Evolutionary conservation across 2,329 filamentous ascomycete genomes (phyloP).

Genomic region (Fusarium sp.): DNA sequence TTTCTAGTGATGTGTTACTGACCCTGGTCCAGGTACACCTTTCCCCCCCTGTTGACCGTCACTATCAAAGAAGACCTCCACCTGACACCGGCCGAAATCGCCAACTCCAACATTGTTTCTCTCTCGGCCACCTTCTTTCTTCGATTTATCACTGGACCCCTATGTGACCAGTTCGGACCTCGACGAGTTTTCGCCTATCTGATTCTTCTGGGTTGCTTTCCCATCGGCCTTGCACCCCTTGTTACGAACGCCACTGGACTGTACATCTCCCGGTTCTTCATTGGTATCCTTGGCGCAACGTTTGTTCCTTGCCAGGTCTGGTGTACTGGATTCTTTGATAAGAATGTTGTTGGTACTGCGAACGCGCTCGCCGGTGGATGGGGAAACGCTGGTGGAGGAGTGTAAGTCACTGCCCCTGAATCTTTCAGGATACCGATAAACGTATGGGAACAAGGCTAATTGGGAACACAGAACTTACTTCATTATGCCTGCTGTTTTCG

Average conservation of each 20-base stretch:
- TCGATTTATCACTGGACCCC: constrained; percentile 82
- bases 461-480: constrained; percentile 78
- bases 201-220: constrained; percentile 84
- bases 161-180: constrained; percentile 89
- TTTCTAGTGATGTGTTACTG: constrained; percentile 16
- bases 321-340: constrained; percentile 94
- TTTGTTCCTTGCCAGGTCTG: constrained; percentile 94
- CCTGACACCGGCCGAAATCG: constrained; percentile 79
- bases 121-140: constrained; percentile 80
- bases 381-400: constrained; percentile 90
- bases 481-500: constrained; percentile 91
- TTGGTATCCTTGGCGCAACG: constrained; percentile 82
- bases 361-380: constrained; percentile 89
- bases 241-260: constrained; percentile 75
- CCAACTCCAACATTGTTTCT: constrained; percentile 93
- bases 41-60: constrained; percentile 83
- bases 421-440: neutral
- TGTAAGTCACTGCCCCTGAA: constrained; percentile 55
- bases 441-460: constrained; percentile 6
- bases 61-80: constrained; percentile 86
- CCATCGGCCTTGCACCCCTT: constrained; percentile 85
- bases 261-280: constrained; percentile 84
- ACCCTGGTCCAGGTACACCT: constrained; percentile 74
- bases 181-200: constrained; percentile 84
- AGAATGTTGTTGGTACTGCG: constrained; percentile 90